These are phyloP conservation scores for Celoporthe dispersa DNA, from an alignment of 2,329 filamentous ascomycete species.

Conservation along the genomic window DNA sequence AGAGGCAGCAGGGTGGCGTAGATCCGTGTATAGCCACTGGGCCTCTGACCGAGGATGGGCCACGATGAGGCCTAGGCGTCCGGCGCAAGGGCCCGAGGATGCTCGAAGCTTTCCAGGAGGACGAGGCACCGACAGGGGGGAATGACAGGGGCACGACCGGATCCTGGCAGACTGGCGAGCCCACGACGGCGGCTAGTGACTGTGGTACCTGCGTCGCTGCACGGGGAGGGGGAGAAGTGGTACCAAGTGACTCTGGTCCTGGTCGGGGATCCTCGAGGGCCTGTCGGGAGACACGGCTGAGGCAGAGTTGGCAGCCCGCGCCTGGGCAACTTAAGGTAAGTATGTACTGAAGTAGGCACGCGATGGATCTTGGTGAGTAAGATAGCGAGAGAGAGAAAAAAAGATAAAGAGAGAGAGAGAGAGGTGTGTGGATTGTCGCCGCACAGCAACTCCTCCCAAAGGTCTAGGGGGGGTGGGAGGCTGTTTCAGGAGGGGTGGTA, in stretches of 20 bases:
- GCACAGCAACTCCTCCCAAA: slow-evolving; percentile 24
- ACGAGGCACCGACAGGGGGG: slow-evolving; percentile 4
- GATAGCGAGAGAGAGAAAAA: neutral
- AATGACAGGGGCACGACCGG: slow-evolving; percentile 20
- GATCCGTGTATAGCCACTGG: slow-evolving; percentile 23
- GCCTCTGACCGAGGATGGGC: slow-evolving; percentile 23
- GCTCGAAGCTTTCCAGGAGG: slow-evolving; percentile 23
- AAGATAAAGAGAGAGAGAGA: neutral
- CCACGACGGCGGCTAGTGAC: slow-evolving; percentile 12
- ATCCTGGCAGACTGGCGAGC: slow-evolving; percentile 16
- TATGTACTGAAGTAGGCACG: neutral
- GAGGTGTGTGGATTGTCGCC: slow-evolving; percentile 26
- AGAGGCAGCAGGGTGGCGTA: slow-evolving; percentile 26
- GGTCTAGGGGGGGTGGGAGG: slow-evolving; percentile 30
- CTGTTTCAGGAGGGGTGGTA: slow-evolving; percentile 42
- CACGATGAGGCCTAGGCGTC: slow-evolving; percentile 28
- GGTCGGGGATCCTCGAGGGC: neutral
- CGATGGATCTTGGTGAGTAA: slow-evolving; percentile 19
- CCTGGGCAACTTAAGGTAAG: neutral
- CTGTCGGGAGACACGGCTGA: neutral
- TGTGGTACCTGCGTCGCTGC: slow-evolving; percentile 4
- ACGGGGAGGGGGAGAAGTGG: neutral
- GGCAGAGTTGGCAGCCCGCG: neutral
- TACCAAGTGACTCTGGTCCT: slow-evolving; percentile 9
- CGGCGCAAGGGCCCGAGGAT: slow-evolving; percentile 21